Conservation (phyloP, 192 early-diverging fungal species). For the Linderina pennispora region DNA sequence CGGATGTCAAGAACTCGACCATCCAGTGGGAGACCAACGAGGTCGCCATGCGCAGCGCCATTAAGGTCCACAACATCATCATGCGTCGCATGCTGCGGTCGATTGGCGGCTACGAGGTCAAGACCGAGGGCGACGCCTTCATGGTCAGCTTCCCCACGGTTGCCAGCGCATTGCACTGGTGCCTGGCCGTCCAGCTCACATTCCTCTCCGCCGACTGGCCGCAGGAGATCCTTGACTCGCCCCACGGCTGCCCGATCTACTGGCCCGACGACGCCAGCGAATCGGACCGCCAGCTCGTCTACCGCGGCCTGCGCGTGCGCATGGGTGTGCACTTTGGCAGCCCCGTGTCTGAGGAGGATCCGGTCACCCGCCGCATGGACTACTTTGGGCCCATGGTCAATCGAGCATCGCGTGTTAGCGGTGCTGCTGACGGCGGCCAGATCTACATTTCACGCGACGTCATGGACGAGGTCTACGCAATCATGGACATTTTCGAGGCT, state of each 20-base stretch:
- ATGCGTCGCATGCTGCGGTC: conserved; percentile 77
- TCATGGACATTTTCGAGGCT: conserved; percentile 39
- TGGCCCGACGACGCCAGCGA: conserved; percentile 46
- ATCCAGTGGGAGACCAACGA: conserved; percentile 85
- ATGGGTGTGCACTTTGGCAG: conserved; percentile 92
- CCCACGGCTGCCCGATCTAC: conserved; percentile 69
- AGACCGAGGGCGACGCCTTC: conserved; percentile 92
- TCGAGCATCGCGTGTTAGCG: conserved; percentile 74
- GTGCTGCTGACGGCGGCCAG: conserved; percentile 84
- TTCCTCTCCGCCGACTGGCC: conserved; percentile 85
- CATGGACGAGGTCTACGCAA: conserved; percentile 52
- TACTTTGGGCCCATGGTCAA: conserved; percentile 96
- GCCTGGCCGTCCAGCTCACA: conserved; percentile 76
- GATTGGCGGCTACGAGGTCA: conserved; percentile 90
- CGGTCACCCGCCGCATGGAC: conserved; percentile 89
- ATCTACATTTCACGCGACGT: conserved; percentile 84
- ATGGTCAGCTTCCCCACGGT: conserved; percentile 89
- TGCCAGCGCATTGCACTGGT: conserved; percentile 77
- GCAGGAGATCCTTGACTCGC: conserved; percentile 68
- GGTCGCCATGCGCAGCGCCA: conserved; percentile 76
- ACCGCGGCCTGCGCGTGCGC: conserved; percentile 80
- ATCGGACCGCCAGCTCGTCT: conserved; percentile 52
- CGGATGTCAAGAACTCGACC: conserved; percentile 93
- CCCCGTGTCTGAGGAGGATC: conserved; percentile 82
- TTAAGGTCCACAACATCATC: conserved; percentile 76